phyloP scores from a whole-genome alignment of 129 eudicot genomes.

The Tagetes erecta region DNA sequence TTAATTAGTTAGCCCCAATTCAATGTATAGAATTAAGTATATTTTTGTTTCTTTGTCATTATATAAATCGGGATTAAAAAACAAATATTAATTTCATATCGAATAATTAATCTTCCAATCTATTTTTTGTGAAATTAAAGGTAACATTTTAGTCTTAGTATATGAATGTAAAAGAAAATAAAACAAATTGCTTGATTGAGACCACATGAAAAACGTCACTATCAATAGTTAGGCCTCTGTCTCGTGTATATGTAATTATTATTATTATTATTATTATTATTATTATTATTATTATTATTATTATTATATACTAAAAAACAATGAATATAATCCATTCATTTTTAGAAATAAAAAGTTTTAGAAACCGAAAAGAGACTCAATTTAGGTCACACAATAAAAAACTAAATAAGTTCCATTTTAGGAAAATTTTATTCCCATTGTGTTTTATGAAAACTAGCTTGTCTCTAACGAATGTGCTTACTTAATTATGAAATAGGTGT shows the following conservation, averaged over 20 bases:
- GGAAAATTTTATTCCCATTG: neutral
- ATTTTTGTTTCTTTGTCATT: slow-evolving; percentile 8
- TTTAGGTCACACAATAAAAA: neutral
- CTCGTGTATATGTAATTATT: neutral
- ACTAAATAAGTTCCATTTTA: neutral
- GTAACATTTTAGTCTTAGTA: neutral
- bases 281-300: neutral
- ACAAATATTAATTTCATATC: no score
- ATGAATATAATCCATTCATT: neutral
- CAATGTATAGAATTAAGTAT: neutral
- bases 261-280: neutral
- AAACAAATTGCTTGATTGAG: neutral
- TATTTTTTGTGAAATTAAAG: neutral
- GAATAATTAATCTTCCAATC: no score
- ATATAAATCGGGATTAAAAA: neutral
- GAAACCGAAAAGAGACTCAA: neutral
- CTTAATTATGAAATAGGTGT: neutral
- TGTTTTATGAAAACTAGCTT: neutral
- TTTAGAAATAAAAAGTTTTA: neutral
- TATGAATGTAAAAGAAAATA: neutral
- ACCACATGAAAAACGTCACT: slow-evolving; percentile 11
- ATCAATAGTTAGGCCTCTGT: slow-evolving; percentile 18
- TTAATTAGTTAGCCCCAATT: slow-evolving; percentile 2
- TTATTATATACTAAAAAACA: neutral
- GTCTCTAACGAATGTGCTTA: neutral